Conservation (phyloP, 129 eudicot species). For the Escallonia herrerae region DNA sequence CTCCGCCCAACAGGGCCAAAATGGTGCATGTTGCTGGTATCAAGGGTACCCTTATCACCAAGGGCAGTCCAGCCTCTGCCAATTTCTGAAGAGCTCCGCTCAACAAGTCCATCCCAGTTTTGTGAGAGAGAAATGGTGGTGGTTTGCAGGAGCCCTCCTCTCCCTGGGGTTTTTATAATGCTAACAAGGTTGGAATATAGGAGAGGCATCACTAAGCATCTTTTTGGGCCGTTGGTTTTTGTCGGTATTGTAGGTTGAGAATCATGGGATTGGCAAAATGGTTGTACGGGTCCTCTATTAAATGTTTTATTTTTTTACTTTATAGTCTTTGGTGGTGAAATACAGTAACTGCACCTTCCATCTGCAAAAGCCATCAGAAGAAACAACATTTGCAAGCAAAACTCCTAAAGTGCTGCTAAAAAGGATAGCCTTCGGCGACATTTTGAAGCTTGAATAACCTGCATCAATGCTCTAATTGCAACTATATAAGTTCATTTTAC, state of each 20-base stretch:
- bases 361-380: too few species aligned
- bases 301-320: too few species aligned
- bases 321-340: too few species aligned
- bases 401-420: too few species aligned
- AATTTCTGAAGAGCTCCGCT: neutral
- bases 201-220: neutral
- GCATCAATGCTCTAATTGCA: too few species aligned
- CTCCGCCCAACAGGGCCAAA: conserved; percentile 25
- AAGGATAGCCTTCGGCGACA: too few species aligned
- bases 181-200: neutral
- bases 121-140: neutral
- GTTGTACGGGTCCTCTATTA: neutral
- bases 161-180: too few species aligned
- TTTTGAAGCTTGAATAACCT: too few species aligned
- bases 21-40: conserved; percentile 22
- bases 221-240: neutral
- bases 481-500: too few species aligned
- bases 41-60: conserved; percentile 8
- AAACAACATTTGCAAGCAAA: too few species aligned
- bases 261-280: neutral
- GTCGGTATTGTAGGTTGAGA: neutral
- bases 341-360: too few species aligned
- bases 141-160: neutral
- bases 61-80: neutral
- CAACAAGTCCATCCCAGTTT: conserved; percentile 14